Evolutionary conservation across 106 monocot genomes (phyloP), one percentile per base, ranked within the genome.

Genomic region (Cymbidium sinense): DNA sequence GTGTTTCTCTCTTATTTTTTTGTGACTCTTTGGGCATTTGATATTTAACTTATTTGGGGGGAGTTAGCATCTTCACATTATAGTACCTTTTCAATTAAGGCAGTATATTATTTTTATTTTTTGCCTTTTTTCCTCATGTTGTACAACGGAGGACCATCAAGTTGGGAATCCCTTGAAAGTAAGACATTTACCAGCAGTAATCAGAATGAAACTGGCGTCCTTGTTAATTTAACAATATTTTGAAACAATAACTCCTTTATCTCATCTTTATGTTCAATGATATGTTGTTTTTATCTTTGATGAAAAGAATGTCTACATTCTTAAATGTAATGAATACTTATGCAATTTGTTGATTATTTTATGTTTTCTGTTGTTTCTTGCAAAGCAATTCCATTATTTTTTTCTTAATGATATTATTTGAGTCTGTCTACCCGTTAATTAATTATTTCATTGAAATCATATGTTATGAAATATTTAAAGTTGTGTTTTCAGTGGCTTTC

Each of bases 401-500:
- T 69, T 29, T 69, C 33, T 69, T 13, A 33, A 31, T 69, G 19
- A 69, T 31, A 3, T 69, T 9, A 11, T 39, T 72, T n/a, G 71
- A 39, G n/a, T 72, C 71, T 72, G 71, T 35, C 39, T 21, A 37
- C 1, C 71, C 31, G 37, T 37, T 72, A 21, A 39, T 72, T 72
- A 72, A 39, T 20, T 7, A 18, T 37, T 72, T 37, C 37, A 72
- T 72, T 35, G n/a, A 37, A 37, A 39, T 72, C 18, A 21, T 9
- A 72, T 39, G 15, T 47, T 72, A 18, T 72, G 20, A 72, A 21
- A 20, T n/a, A 37, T 72, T 72, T 72, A 9, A 71, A 72, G 34
- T 39, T 72, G 10, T 77, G 34, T 58, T 81, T 84, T 74, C 89
- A 95, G 95, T 90, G 92, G 95, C 92, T 70, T 84, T 88, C 70